Evolutionary conservation across 441 rosid species (phyloP).

Genomic region (Eutrema salsugineum): DNA sequence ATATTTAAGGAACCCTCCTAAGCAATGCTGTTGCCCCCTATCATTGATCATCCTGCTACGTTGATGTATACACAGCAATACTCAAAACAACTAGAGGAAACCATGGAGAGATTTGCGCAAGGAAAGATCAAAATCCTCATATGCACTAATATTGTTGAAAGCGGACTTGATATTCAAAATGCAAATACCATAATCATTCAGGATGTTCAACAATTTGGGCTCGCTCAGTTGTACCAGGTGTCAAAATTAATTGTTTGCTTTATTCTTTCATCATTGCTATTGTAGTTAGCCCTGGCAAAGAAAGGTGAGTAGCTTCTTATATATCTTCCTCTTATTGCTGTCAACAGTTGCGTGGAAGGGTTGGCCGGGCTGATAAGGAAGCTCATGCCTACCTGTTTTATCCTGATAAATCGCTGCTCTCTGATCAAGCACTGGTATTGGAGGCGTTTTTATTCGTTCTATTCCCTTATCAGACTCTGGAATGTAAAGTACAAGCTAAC

Average conservation of each 20-base stretch:
- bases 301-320: conserved; percentile 18
- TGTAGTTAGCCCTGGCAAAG: neutral
- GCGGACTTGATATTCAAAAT: conserved; percentile 97
- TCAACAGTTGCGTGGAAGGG: conserved; percentile 94
- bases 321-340: conserved; percentile 11
- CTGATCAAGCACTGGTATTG: conserved; percentile 81
- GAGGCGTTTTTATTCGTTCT: conserved; percentile 9
- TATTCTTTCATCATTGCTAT: conserved; percentile 2
- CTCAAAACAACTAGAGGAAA: conserved; percentile 87
- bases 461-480: conserved; percentile 6
- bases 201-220: conserved; percentile 97
- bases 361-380: conserved; percentile 97
- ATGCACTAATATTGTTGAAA: conserved; percentile 96
- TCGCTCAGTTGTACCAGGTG: conserved; percentile 97
- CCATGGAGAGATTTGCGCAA: conserved; percentile 88
- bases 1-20: conserved; percentile 12
- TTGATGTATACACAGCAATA: conserved; percentile 64
- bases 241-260: conserved; percentile 19
- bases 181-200: conserved; percentile 96
- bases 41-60: conserved; percentile 11
- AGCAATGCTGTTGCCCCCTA: conserved; percentile 5
- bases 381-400: conserved; percentile 95
- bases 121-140: conserved; percentile 85
- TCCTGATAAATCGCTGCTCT: conserved; percentile 71
- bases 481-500: conserved; percentile 32